A percentile compares a stretch with the other conserved stretches of the same genome.
phyloP scores from a whole-genome alignment of 495 filamentous ascomycete species.

The Penicillium longicatenatum region DNA sequence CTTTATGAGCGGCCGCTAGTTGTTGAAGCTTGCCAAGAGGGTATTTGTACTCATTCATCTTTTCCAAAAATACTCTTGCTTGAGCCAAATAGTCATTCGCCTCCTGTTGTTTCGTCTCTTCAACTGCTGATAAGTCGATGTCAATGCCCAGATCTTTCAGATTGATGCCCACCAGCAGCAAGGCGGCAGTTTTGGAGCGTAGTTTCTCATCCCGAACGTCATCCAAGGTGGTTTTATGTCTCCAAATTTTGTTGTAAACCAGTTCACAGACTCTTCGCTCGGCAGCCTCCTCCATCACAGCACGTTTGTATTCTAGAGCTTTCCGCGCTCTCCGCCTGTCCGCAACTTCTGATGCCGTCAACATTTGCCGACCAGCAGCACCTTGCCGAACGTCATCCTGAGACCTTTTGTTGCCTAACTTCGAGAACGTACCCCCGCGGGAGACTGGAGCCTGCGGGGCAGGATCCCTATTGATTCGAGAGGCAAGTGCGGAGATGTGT shows the following conservation, averaged over 20 bases:
- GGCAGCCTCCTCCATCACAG: conserved; percentile 86
- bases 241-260: conserved; percentile 85
- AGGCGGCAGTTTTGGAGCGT: conserved; percentile 88
- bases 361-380: conserved; percentile 76
- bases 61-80: conserved; percentile 71
- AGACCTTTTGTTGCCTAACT: conserved; percentile 26
- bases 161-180: conserved; percentile 87
- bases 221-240: conserved; percentile 88
- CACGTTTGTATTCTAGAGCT: conserved; percentile 71
- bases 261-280: conserved; percentile 85
- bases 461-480: conserved; percentile 66
- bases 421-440: conserved; percentile 24
- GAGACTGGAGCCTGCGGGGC: conserved; percentile 51
- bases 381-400: conserved; percentile 30
- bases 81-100: conserved; percentile 70
- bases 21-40: conserved; percentile 90
- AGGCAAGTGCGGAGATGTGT: conserved; percentile 80
- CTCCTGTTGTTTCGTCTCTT: conserved; percentile 65
- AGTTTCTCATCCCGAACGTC: conserved; percentile 95
- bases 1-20: conserved; percentile 86
- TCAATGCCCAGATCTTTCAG: conserved; percentile 85
- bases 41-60: conserved; percentile 85
- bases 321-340: conserved; percentile 77
- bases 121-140: conserved; percentile 52
- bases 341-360: conserved; percentile 82